phyloP scores from a whole-genome alignment of 2,329 filamentous ascomycete genomes.

The Aspergillus pseudoterreus region DNA sequence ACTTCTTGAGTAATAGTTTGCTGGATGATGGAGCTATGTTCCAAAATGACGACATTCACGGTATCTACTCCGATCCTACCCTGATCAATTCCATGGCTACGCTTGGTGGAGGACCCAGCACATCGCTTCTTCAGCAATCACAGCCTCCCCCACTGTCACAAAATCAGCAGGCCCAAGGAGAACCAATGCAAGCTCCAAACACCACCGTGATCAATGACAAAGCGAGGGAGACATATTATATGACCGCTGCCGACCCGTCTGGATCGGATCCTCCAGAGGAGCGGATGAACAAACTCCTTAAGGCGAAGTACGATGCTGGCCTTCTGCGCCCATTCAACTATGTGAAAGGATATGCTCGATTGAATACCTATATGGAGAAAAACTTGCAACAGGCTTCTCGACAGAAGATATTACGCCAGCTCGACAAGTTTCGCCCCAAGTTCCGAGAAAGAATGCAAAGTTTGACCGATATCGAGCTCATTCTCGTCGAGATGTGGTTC shows the following conservation, averaged over 20 bases:
- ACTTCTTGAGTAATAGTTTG: conserved; percentile 89
- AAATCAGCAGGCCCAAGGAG: conserved; percentile 37
- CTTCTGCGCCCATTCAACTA: conserved; percentile 97
- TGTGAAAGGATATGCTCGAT: conserved; percentile 86
- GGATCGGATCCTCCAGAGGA: conserved; percentile 84
- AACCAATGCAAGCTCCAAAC: conserved; percentile 55
- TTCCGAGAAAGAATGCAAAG: conserved; percentile 93
- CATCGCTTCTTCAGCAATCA: conserved; percentile 32
- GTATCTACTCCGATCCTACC: conserved; percentile 59
- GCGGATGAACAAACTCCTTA: conserved; percentile 89
- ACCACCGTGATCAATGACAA: conserved; percentile 65
- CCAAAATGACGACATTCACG: conserved; percentile 61
- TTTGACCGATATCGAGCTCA: conserved; percentile 88
- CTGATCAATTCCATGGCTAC: conserved; percentile 43
- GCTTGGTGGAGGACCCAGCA: conserved; percentile 24
- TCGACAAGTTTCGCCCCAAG: conserved; percentile 90
- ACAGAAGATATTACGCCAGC: conserved; percentile 84
- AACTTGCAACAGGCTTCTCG: conserved; percentile 79
- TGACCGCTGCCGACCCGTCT: conserved; percentile 91
- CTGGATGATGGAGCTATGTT: conserved; percentile 76
- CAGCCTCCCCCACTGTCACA: conserved; percentile 32
- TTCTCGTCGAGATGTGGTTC: conserved; percentile 99
- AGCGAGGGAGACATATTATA: conserved; percentile 79
- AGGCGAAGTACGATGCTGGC: conserved; percentile 93
- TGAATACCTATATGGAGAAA: conserved; percentile 87